Evolutionary conservation across 2,329 filamentous ascomycete species (phyloP).

Genomic region (Pyricularia sp.): DNA sequence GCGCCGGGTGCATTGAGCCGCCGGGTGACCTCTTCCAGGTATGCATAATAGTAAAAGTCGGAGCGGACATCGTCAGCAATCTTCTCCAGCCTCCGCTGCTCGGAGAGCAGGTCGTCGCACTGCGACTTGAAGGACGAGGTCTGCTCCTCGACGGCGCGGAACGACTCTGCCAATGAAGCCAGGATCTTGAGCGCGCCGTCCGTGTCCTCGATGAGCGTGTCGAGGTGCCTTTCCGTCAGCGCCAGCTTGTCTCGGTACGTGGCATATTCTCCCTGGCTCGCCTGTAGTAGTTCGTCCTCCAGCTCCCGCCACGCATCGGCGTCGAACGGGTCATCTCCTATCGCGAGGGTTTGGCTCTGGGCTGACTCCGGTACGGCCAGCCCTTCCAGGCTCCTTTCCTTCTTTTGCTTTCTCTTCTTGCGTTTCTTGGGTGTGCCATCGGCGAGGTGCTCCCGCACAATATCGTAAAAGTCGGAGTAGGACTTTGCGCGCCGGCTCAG

Average conservation of each 20-base stretch:
- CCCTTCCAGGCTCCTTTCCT: constrained; percentile 39
- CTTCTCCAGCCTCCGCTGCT: constrained; percentile 69
- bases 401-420: constrained; percentile 22
- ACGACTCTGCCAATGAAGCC: constrained; percentile 72
- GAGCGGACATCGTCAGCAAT: constrained; percentile 79
- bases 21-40: constrained; percentile 82
- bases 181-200: constrained; percentile 67
- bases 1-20: constrained; percentile 88
- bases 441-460: constrained; percentile 45
- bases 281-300: constrained; percentile 62
- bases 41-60: constrained; percentile 90
- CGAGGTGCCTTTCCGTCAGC: constrained; percentile 70
- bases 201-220: constrained; percentile 68
- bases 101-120: constrained; percentile 77
- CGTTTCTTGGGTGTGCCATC: constrained; percentile 37
- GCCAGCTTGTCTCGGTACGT: constrained; percentile 77
- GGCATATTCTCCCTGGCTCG: constrained; percentile 80
- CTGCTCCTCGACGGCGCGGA: constrained; percentile 78
- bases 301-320: constrained; percentile 35
- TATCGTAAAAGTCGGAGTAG: constrained; percentile 68
- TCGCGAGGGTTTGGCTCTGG: background rate
- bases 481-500: constrained; percentile 61
- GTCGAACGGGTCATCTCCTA: constrained; percentile 11
- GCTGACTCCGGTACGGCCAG: constrained; percentile 27
- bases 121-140: constrained; percentile 89